Base-by-base conservation (phyloP, 345 rosid species). In the Ailanthus altissimus region DNA sequence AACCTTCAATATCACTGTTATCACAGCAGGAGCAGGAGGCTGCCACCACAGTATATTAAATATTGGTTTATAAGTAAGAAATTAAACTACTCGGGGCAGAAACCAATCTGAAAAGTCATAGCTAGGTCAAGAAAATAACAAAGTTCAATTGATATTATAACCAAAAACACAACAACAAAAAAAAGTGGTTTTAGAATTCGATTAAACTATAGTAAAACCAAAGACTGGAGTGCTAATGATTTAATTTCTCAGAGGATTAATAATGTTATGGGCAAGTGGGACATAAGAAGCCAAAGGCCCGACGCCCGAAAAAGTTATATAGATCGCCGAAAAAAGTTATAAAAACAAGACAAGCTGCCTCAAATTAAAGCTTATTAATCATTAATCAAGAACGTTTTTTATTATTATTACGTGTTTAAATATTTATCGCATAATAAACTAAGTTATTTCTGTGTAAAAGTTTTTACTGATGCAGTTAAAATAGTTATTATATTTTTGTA, bases 1-100 rank as follows among this genome's bases (percentile, higher is more conserved):
- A 36, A 91, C 68, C 25, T 84, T 88, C 85, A 89, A 32, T n/a
- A 77, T 88, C 3, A 88, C 89, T 49, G 93, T 91, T 28, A 82
- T 77, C 25, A 76, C 81, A 5, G 86, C 57, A 62, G 90, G 89
- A 5, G 86, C 57, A 62, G 90, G 89, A 80, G 87, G 86, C 89
- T 88, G 86, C 82, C 58, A 76, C 28, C 63, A 80, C 3, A 38
- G 13, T 38, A 32, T 20, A 20, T 36, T 32, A 9, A 53, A 14
- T 32, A 68, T 5, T n/a, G n/a, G n/a, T n/a, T n/a, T n/a, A n/a
- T n/a, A n/a, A n/a, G n/a, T n/a, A n/a, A n/a, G n/a, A n/a, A n/a
- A n/a, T n/a, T n/a, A n/a, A n/a, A n/a, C n/a, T n/a, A n/a, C n/a
- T 14, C 23, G 15, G 7, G 18, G 56, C 56, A 51, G n/a, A 51